Evolutionary conservation across 768 basidiomycete genomes (phyloP), one percentile per base, ranked within the genome.

Genomic region (Kwoniella sp.): DNA sequence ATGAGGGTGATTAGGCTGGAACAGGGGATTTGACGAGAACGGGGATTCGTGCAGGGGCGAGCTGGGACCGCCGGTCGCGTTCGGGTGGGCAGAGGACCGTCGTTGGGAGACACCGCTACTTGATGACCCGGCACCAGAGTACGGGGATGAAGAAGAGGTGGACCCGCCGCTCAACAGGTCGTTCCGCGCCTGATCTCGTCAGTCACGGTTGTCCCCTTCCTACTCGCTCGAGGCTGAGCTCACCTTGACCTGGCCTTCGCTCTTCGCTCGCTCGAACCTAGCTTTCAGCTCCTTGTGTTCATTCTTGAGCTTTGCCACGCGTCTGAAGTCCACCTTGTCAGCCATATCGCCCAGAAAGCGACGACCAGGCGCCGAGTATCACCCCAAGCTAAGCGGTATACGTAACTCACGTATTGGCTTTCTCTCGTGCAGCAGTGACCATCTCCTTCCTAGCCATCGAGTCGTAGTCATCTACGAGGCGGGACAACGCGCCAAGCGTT

Each of bases 381-480:
- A n/a, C n/a, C n/a, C n/a, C n/a, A n/a, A n/a, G n/a, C n/a, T n/a
- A n/a, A n/a, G n/a, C n/a, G n/a, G n/a, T n/a, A n/a, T n/a, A 26
- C 27, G 26, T 7, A 42, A 76, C 82, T 64, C 63, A 91, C 88
- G 87, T 85, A 70, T 87, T 81, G 0, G 92, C 95, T 77, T 98
- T 98, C 77, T 96, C 93, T 74, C 91, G 85, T 76, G 95, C 98
- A 38, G 88, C 84, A 63, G 88, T 89, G 46, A 98, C 91, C 69
- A 95, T 89, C 75, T 99, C 95, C 57, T 92, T 80, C 77, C 86
- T 88, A 0, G 88, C 89, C 88, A 98, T 91, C 8, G 87, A 86
- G 65, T 96, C 92, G 69, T 93, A 98, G 69, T 99, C 95, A 56
- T 96, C 92, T 58, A 98, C 85, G 47, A 95, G 91, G 51, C 95